Conservation (phyloP, 371 early-diverging fungal species). For the Mucor circinelloides region DNA sequence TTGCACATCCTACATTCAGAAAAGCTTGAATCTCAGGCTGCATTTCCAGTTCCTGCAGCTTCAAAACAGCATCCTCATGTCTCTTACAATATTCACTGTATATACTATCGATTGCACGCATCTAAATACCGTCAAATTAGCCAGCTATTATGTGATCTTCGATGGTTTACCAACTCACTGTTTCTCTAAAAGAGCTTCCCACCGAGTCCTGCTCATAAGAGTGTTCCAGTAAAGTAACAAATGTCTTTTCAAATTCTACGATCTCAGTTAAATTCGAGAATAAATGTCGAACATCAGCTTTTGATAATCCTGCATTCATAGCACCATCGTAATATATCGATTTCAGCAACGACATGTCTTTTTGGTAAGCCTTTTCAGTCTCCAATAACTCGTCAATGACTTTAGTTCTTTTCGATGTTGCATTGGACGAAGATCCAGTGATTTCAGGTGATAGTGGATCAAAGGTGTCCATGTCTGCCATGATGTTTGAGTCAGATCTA, state of each 20-base stretch:
- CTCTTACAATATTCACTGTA: slow-evolving; percentile 80
- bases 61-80: slow-evolving; percentile 68
- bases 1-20: slow-evolving; percentile 41
- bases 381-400: slow-evolving; percentile 69
- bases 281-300: slow-evolving; percentile 58
- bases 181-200: slow-evolving; percentile 61
- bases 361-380: slow-evolving; percentile 69
- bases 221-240: slow-evolving; percentile 41
- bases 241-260: slow-evolving; percentile 53
- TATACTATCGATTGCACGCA: slow-evolving; percentile 55
- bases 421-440: neutral
- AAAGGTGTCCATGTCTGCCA: neutral
- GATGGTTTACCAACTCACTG: slow-evolving; percentile 36
- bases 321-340: slow-evolving; percentile 69
- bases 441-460: neutral
- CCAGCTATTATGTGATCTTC: neutral
- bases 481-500: neutral
- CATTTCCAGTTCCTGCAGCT: slow-evolving; percentile 61
- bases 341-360: slow-evolving; percentile 71
- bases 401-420: slow-evolving; percentile 39
- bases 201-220: slow-evolving; percentile 39
- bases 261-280: slow-evolving; percentile 72
- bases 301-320: slow-evolving; percentile 44
- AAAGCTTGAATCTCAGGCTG: slow-evolving; percentile 51
- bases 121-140: slow-evolving; percentile 26